Percentiles rank a stretch among this genome's conserved stretches.
Conservation (phyloP, 306 rosid genomes). For the Sicyos edulis region DNA sequence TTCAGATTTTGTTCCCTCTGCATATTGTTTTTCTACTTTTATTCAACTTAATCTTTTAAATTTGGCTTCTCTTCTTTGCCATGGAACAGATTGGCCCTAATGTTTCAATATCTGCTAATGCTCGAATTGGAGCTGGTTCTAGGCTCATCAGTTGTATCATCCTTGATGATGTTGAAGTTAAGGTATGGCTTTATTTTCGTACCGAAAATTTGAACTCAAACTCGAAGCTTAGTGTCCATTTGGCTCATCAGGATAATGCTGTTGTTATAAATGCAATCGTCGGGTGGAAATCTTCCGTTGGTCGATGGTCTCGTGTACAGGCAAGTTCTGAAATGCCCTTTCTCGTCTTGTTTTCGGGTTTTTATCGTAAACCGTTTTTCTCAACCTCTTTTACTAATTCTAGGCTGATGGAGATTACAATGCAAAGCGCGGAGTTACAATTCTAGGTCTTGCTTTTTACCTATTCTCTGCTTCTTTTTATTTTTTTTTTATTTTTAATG, state of each 20-base stretch:
- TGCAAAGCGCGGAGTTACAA: constrained; percentile 78
- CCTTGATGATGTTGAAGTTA: constrained; percentile 84
- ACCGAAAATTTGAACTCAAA: constrained; percentile 6
- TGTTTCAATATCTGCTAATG: constrained; percentile 95
- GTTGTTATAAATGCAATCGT: constrained; percentile 78
- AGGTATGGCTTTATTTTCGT: constrained; percentile 37
- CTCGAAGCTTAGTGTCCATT: constrained; percentile 8
- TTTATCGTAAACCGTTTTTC: not conserved
- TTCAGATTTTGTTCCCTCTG: not conserved
- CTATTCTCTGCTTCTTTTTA: too few relatives aligned
- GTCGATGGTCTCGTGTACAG: constrained; percentile 91
- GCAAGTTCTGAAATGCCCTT: constrained; percentile 37
- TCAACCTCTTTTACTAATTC: not conserved
- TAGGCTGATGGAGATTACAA: constrained; percentile 84
- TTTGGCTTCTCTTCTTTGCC: not conserved
- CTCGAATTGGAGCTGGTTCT: constrained; percentile 87
- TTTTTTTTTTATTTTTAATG: too few relatives aligned
- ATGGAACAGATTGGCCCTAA: constrained; percentile 80
- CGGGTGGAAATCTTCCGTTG: constrained; percentile 92
- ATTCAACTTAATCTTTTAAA: too few relatives aligned
- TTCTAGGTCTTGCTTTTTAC: constrained; percentile 27
- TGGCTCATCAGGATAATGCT: constrained; percentile 68
- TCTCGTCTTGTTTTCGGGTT: not conserved
- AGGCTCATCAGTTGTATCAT: constrained; percentile 84
- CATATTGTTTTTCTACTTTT: too few relatives aligned